These are phyloP conservation scores for Penicillium griseofulvum DNA, from an alignment of 2,329 filamentous ascomycete genomes.

Conservation along the genomic window DNA sequence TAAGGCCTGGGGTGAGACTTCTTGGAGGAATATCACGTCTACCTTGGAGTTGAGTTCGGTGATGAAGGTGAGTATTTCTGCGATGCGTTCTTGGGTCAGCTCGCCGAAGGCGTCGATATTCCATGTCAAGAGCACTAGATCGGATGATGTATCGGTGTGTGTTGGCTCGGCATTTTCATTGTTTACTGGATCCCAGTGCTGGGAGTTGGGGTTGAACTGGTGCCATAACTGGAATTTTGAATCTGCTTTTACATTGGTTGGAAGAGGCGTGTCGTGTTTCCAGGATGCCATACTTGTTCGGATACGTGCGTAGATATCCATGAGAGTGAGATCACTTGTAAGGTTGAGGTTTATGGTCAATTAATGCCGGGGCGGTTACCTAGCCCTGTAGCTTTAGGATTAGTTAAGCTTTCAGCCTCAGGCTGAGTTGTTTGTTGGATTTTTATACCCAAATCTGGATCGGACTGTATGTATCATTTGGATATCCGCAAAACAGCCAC, in stretches of 20 bases:
- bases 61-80: slow-evolving; percentile 9
- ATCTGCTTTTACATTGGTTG: background rate
- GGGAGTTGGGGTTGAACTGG: background rate
- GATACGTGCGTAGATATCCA: background rate
- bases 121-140: slow-evolving; percentile 13
- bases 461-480: background rate
- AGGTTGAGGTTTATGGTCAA: background rate
- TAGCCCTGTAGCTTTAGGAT: background rate
- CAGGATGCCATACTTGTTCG: background rate
- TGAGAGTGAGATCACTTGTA: background rate
- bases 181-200: background rate
- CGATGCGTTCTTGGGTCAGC: slow-evolving; percentile 3
- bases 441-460: background rate
- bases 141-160: background rate
- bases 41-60: background rate
- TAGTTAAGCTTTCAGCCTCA: background rate
- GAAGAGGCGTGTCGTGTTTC: background rate
- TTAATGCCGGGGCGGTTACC: background rate
- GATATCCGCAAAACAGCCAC: too few relatives aligned
- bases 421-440: too few relatives aligned
- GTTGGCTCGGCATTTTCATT: background rate
- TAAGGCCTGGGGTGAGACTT: slow-evolving; percentile 10
- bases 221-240: slow-evolving; percentile 4
- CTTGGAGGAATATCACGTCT: slow-evolving; percentile 15
- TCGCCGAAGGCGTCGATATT: slow-evolving; percentile 13